phyloP scores from a whole-genome alignment of 495 filamentous ascomycete species.

The Daldinia caldariorum region DNA sequence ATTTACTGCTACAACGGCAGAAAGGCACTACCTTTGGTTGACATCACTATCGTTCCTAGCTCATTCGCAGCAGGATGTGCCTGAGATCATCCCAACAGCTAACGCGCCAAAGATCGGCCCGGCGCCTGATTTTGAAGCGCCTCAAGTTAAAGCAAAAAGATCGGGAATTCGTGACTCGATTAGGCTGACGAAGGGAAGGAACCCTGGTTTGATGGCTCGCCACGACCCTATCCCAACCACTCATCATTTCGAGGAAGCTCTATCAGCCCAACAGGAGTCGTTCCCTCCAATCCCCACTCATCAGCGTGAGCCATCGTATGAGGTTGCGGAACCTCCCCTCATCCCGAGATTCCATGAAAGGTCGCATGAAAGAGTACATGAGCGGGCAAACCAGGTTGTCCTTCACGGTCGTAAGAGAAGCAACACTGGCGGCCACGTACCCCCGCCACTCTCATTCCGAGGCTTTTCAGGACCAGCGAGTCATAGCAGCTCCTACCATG shows the following conservation, averaged over 20 bases:
- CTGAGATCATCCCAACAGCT: conserved; percentile 70
- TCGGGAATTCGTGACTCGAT: conserved; percentile 91
- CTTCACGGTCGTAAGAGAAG: conserved; percentile 83
- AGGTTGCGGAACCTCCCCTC: conserved; percentile 77
- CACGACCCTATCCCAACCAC: conserved; percentile 28
- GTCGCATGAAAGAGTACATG: conserved; percentile 54
- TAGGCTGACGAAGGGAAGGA: conserved; percentile 83
- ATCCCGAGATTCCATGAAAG: conserved; percentile 78
- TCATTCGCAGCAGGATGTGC: conserved; percentile 78
- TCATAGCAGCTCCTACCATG: conserved; percentile 52
- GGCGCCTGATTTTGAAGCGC: conserved; percentile 59
- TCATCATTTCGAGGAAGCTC: conserved; percentile 38
- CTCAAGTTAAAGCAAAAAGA: conserved; percentile 54
- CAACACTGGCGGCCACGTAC: conserved; percentile 76
- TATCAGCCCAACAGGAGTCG: conserved; percentile 32
- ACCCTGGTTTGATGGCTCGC: conserved; percentile 56
- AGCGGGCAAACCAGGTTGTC: conserved; percentile 52
- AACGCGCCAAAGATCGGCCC: conserved; percentile 60
- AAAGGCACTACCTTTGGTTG: conserved; percentile 95
- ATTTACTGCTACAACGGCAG: conserved; percentile 83
- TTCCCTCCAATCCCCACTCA: conserved; percentile 46
- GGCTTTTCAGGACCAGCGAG: conserved; percentile 75
- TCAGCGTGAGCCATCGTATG: conserved; percentile 54
- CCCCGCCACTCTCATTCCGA: conserved; percentile 72
- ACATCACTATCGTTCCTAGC: conserved; percentile 93